These are phyloP conservation scores for Phlebopus sp. DNA, from an alignment of 1,284 basidiomycete genomes.

Conservation along the genomic window DNA sequence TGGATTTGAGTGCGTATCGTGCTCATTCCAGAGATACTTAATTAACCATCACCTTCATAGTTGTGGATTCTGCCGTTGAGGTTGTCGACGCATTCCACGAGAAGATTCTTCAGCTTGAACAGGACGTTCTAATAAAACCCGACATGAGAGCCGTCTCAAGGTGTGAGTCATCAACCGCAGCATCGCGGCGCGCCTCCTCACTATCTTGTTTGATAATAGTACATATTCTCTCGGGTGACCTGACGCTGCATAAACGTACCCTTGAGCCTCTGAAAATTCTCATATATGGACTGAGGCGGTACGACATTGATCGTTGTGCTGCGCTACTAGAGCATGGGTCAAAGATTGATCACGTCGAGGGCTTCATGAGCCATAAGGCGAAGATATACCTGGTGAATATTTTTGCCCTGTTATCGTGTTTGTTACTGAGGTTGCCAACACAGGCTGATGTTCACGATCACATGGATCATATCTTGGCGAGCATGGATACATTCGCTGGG, in stretches of 20 bases:
- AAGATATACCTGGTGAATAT: slow-evolving; percentile 61
- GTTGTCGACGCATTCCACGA: slow-evolving; percentile 64
- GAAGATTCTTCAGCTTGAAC: slow-evolving; percentile 60
- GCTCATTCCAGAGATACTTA: neutral
- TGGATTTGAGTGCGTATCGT: slow-evolving; percentile 53
- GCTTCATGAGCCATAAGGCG: slow-evolving; percentile 66
- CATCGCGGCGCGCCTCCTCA: neutral
- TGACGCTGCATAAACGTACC: slow-evolving; percentile 66
- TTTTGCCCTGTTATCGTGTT: neutral
- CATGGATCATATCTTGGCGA: slow-evolving; percentile 64
- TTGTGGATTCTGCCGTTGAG: slow-evolving; percentile 65
- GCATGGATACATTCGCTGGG: slow-evolving; percentile 65
- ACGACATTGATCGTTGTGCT: slow-evolving; percentile 61
- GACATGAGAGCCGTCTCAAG: slow-evolving; percentile 56
- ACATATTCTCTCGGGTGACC: slow-evolving; percentile 70
- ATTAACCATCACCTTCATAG: slow-evolving; percentile 30
- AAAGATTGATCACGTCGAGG: slow-evolving; percentile 37
- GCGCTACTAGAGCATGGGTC: slow-evolving; percentile 39
- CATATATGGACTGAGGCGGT: slow-evolving; percentile 62
- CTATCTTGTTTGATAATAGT: slow-evolving; percentile 41
- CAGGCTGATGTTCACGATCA: slow-evolving; percentile 70
- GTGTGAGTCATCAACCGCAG: slow-evolving; percentile 38
- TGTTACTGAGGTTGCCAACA: neutral
- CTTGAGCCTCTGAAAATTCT: slow-evolving; percentile 66
- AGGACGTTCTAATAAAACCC: slow-evolving; percentile 54